Evolutionary conservation across 2,329 filamentous ascomycete genomes (phyloP), one percentile per base, ranked within the genome.

Genomic region (Verticillium klebahnii): DNA sequence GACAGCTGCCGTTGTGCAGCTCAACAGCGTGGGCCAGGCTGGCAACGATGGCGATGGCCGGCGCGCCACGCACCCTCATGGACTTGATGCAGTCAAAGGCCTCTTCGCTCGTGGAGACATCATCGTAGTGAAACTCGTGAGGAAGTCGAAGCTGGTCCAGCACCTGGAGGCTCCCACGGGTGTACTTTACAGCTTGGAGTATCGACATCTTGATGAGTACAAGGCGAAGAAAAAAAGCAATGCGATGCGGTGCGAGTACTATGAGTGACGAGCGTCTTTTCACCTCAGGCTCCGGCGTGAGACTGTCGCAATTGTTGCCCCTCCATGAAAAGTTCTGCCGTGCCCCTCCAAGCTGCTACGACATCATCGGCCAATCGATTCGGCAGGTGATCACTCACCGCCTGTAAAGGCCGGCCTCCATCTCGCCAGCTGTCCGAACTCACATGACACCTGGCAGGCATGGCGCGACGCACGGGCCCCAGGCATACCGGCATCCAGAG

Each of bases 31-130:
- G 85, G 2, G 91, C 89, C 37, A 99, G 84, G 23, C 91, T 91
- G 25, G 95, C 95, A n/a, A 99, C 95, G 66, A 99, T 98, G 55
- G 95, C 95, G 74, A 99, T 99, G 56, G 95, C 95, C 0, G 95
- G 95, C 5, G 95, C 95, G 37, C 77, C 92, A 69, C 91, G 87
- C 7, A 89, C 87, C 57, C 87, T 79, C 91, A 95, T 95, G 17
- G 89, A 84, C 69, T 87, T 88, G 77, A 95, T 95, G 69, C 89
- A 91, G 73, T 92, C 88, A 77, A 92, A 95, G 40, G 90, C 91
- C 75, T 92, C 89, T 68, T 89, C 84, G 65, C 87, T 85, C 12
- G 85, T 90, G 34, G 82, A 82, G 60, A 94, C 85, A 65, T 84
- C 74, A 69, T 94, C 90, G 74, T 93, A 95, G 73, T 91, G 85